phyloP scores from a whole-genome alignment of 2,329 filamentous ascomycete genomes.

The Didymella segeticola region DNA sequence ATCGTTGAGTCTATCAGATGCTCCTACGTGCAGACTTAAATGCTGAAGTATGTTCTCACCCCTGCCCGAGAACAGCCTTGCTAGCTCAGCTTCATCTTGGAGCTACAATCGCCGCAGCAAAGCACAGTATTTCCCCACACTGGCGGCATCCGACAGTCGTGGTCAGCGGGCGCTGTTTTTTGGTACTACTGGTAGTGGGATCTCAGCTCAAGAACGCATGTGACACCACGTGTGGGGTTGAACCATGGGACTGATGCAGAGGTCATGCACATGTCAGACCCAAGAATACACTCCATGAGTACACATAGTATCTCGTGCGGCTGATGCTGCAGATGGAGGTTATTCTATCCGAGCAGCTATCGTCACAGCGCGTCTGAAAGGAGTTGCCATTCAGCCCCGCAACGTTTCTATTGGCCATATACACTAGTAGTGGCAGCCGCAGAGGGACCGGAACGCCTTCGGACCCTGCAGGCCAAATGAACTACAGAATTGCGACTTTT shows the following conservation, averaged over 20 bases:
- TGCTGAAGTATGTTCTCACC: not conserved
- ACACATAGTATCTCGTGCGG: not conserved
- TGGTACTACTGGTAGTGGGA: not conserved
- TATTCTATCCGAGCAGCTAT: not conserved
- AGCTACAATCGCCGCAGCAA: not conserved
- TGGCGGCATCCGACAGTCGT: not conserved
- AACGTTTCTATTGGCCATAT: not conserved
- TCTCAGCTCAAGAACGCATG: slow-evolving; percentile 1
- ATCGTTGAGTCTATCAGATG: not conserved
- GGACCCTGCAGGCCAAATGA: not conserved
- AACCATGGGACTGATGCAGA: not conserved
- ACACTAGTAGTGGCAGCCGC: too few species aligned
- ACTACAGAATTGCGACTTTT: not conserved
- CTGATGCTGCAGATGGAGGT: not conserved
- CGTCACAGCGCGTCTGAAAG: not conserved
- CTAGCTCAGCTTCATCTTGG: slow-evolving; percentile 1
- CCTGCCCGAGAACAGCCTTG: not conserved
- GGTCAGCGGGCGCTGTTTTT: not conserved
- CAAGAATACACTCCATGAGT: not conserved
- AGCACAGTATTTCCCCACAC: slow-evolving; percentile 1
- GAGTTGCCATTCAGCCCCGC: not conserved
- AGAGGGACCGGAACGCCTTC: not conserved
- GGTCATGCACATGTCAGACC: not conserved
- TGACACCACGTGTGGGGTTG: not conserved
- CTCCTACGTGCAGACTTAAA: not conserved